Conservation (phyloP, 108 stramenopile species). For the Chaetoceros tenuissimus region DNA sequence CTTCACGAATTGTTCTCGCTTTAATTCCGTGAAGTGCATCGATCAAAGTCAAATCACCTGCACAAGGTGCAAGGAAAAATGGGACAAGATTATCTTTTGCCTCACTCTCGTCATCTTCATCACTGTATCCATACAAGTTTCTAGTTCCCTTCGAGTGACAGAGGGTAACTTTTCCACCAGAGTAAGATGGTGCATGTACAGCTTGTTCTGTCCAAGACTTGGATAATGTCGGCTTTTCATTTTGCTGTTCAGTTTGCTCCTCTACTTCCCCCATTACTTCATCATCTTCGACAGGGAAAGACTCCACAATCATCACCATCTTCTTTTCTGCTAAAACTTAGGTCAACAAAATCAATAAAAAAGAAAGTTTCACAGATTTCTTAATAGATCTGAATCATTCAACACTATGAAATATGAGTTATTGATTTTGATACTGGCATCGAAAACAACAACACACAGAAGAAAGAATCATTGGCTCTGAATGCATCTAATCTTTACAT, state of each 20-base stretch:
- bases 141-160: conserved; percentile 20
- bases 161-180: conserved; percentile 60
- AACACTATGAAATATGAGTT: too few relatives aligned
- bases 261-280: not conserved
- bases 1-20: conserved; percentile 28
- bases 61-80: conserved; percentile 67
- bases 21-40: conserved; percentile 57
- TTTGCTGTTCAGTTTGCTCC: not conserved
- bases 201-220: conserved; percentile 68
- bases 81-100: conserved; percentile 6
- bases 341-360: too few relatives aligned
- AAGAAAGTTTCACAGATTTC: too few relatives aligned
- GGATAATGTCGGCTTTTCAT: conserved; percentile 34
- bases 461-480: too few relatives aligned
- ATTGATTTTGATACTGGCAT: too few relatives aligned
- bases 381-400: too few relatives aligned
- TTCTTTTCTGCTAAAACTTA: too few relatives aligned
- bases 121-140: conserved; percentile 1
- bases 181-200: conserved; percentile 71
- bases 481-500: too few relatives aligned
- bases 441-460: too few relatives aligned
- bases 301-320: not conserved
- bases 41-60: conserved; percentile 67
- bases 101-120: conserved; percentile 5
- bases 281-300: not conserved